Evolutionary conservation across 192 early-diverging fungal species (phyloP), one percentile per base, ranked within the genome.

Genomic region (Podila minutissima): DNA sequence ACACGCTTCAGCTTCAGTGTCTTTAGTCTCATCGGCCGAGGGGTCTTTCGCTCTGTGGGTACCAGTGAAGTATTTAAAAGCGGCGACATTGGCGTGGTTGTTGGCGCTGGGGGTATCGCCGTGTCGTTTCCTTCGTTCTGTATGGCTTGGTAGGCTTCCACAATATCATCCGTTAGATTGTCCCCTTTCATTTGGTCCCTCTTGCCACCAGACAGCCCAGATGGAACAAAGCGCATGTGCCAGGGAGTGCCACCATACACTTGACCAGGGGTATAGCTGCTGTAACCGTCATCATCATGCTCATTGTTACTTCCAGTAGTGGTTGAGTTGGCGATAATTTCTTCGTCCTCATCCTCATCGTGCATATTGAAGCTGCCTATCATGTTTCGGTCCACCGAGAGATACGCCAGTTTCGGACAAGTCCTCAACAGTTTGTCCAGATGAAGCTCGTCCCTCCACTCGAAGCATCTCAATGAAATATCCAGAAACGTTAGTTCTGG

Each of bases 371-470:
- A 58, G 1, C 31, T 20, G 7, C 73, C 73, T 19, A 74, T 63
- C 73, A 74, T 74, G 61, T 74, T 67, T 15, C 66, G 37, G 24
- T 74, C 73, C 35, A 74, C 51, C 8, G 66, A 74, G 20, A 74
- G 28, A 51, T 74, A 74, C 41, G 66, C 26, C n/a, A 74, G n/a
- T 17, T 74, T 74, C 20, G 66, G 73, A 64, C 73, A 74, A 22
- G 66, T 55, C 37, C 50, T 62, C 53, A 74, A 50, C 17, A 74
- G 50, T 29, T 58, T 67, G 12, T 74, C 73, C 38, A 68, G 46
- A 20, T 55, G 66, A 31, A 74, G 66, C 50, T 68, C 73, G 51
- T 74, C 73, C 60, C 61, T 61, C 73, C 65, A 63, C 28, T 68
- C 29, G 29, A 29, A 29, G 3, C 3, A 63, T 10, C 66, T 38